Conservation (phyloP, 257 asterid genomes). For the Cordia subcordata region DNA sequence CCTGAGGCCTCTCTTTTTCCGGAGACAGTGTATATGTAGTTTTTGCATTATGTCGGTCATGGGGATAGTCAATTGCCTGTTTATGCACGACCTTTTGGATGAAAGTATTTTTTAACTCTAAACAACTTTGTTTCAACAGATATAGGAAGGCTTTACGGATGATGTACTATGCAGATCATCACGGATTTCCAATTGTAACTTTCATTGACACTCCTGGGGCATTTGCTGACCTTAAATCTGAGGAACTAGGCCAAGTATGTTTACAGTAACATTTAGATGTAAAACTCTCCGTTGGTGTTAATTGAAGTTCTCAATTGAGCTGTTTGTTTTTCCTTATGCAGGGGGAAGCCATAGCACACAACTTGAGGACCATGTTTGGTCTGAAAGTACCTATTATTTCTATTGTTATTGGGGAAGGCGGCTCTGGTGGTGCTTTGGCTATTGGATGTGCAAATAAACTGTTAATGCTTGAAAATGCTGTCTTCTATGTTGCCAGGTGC, state of each 20-base stretch:
- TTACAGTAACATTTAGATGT: conserved; percentile 4
- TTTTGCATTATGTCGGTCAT: not conserved
- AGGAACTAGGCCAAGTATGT: conserved; percentile 78
- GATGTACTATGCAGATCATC: conserved; percentile 93
- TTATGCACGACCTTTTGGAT: not conserved
- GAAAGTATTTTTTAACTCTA: not conserved
- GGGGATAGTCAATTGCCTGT: not conserved
- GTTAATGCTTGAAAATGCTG: conserved; percentile 95
- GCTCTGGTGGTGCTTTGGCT: conserved; percentile 99
- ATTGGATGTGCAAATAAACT: conserved; percentile 95
- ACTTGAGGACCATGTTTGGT: conserved; percentile 97
- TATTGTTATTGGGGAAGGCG: conserved; percentile 96
- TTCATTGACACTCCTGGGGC: conserved; percentile 97
- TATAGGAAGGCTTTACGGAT: conserved; percentile 88
- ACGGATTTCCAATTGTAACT: conserved; percentile 80
- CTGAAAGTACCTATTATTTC: conserved; percentile 89
- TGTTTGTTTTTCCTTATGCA: conserved; percentile 25
- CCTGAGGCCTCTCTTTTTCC: not conserved
- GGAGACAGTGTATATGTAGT: conserved; percentile 1
- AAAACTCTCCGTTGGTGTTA: conserved; percentile 8
- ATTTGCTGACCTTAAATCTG: conserved; percentile 84
- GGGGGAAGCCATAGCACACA: conserved; percentile 98
- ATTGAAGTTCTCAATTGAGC: conserved; percentile 9
- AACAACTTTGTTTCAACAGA: conserved; percentile 35
- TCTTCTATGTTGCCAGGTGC: conserved; percentile 96